Conservation (phyloP, 176 grass and related monocot genomes). For the Tillandsia fasciculata region DNA sequence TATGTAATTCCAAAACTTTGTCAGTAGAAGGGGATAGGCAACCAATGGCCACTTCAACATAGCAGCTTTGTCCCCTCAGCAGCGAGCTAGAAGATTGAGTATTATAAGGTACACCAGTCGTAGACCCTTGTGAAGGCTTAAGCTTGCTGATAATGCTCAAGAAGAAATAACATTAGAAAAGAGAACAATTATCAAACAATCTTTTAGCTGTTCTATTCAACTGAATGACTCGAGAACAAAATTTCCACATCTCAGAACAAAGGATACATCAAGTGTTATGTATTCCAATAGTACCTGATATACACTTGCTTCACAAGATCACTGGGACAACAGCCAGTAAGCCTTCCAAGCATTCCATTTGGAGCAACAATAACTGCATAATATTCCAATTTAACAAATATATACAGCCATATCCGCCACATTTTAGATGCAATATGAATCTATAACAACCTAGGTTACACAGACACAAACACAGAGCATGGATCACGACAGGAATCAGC, state of each 20-base stretch:
- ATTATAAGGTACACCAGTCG: slow-evolving; percentile 49
- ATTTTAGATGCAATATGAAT: no score
- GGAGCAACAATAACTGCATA: slow-evolving; percentile 94
- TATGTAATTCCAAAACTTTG: slow-evolving; percentile 39
- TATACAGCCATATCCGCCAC: no score
- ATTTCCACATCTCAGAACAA: background rate
- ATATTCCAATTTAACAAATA: slow-evolving; percentile 20
- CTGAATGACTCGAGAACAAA: no score
- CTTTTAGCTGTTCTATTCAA: no score
- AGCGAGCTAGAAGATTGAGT: slow-evolving; percentile 58
- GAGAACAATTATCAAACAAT: no score
- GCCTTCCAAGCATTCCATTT: slow-evolving; percentile 93
- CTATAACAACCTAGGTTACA: no score
- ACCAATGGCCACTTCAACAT: slow-evolving; percentile 92
- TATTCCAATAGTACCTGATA: slow-evolving; percentile 44
- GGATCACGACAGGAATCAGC: no score
- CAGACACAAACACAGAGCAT: no score
- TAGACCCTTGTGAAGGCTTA: slow-evolving; percentile 31
- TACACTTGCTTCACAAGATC: slow-evolving; percentile 98
- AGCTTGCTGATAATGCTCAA: slow-evolving; percentile 64
- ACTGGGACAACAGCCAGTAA: slow-evolving; percentile 89
- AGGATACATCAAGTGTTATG: background rate
- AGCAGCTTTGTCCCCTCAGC: slow-evolving; percentile 90
- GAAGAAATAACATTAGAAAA: slow-evolving; percentile 22
- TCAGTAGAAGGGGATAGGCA: slow-evolving; percentile 40